Conservation (phyloP, 345 rosid genomes). For the Mallotus nudiflorus region DNA sequence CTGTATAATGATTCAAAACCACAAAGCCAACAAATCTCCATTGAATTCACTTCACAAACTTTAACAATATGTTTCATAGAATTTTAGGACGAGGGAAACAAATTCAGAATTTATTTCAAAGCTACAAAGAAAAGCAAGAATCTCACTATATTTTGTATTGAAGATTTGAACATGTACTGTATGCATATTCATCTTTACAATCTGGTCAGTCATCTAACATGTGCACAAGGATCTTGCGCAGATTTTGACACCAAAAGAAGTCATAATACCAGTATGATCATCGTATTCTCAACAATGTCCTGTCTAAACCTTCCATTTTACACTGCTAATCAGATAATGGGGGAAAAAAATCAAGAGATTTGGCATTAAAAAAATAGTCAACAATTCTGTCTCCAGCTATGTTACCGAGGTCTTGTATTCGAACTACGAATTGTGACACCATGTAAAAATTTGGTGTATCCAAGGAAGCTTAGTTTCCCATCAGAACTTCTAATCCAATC, state of each 20-base stretch:
- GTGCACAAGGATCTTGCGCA: background rate
- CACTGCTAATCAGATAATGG: background rate
- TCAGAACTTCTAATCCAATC: slow-evolving; percentile 64
- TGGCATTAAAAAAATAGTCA: background rate
- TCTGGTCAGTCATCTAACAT: background rate
- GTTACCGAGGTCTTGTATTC: slow-evolving; percentile 55
- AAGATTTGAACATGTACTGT: background rate
- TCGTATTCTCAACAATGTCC: background rate
- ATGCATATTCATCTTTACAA: background rate
- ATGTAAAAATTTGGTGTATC: slow-evolving; percentile 75
- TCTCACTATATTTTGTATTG: background rate
- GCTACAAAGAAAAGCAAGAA: background rate
- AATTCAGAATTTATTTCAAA: no score
- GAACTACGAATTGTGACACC: slow-evolving; percentile 65
- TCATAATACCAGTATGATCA: background rate
- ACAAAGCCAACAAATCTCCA: no score
- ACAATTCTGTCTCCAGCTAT: background rate
- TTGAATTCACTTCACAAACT: no score
- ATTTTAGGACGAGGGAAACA: no score
- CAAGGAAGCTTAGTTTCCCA: slow-evolving; percentile 61
- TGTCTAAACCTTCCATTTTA: background rate
- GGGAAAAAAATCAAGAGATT: background rate
- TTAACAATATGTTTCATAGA: no score
- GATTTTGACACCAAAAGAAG: background rate
- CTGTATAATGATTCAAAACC: no score